These are phyloP conservation scores for Schrenkiella parvula DNA, from an alignment of 345 rosid genomes.

Conservation along the genomic window DNA sequence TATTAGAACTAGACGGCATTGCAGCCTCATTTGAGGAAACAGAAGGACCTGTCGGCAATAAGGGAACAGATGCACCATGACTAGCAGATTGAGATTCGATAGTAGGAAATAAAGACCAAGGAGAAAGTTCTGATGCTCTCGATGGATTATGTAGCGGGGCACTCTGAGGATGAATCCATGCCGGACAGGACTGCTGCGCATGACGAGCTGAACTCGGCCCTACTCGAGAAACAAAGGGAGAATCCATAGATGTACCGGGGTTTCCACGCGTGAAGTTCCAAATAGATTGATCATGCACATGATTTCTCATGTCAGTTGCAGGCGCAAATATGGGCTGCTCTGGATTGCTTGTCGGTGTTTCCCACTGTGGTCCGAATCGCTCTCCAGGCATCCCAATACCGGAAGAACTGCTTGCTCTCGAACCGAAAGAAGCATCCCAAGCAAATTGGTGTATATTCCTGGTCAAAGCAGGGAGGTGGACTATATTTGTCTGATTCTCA, in stretches of 20 bases:
- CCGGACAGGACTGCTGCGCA: conserved; percentile 40
- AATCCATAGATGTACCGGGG: conserved; percentile 36
- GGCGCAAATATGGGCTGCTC: conserved; percentile 57
- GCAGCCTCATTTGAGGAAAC: conserved; percentile 48
- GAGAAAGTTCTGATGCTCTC: conserved; percentile 51
- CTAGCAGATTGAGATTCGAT: conserved; percentile 52
- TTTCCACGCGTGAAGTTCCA: conserved; percentile 61
- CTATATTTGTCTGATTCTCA: conserved; percentile 44
- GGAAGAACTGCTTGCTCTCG: conserved; percentile 46
- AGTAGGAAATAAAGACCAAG: conserved; percentile 72
- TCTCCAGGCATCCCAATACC: conserved; percentile 47
- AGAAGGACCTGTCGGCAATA: conserved; percentile 53
- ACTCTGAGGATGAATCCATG: conserved; percentile 50
- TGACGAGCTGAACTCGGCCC: conserved; percentile 49
- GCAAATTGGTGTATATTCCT: conserved; percentile 49
- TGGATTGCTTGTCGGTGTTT: conserved; percentile 44
- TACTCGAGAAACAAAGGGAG: conserved; percentile 43
- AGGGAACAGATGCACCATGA: conserved; percentile 48
- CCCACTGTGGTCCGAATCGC: conserved; percentile 35
- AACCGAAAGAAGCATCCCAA: conserved; percentile 49
- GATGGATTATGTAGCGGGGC: conserved; percentile 40
- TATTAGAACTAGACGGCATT: conserved; percentile 42
- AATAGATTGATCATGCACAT: conserved; percentile 54
- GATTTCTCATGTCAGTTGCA: conserved; percentile 48
- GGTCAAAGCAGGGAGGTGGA: conserved; percentile 43